These are phyloP conservation scores for Penicillium sp. DNA, from an alignment of 2,329 filamentous ascomycete genomes.

Conservation along the genomic window DNA sequence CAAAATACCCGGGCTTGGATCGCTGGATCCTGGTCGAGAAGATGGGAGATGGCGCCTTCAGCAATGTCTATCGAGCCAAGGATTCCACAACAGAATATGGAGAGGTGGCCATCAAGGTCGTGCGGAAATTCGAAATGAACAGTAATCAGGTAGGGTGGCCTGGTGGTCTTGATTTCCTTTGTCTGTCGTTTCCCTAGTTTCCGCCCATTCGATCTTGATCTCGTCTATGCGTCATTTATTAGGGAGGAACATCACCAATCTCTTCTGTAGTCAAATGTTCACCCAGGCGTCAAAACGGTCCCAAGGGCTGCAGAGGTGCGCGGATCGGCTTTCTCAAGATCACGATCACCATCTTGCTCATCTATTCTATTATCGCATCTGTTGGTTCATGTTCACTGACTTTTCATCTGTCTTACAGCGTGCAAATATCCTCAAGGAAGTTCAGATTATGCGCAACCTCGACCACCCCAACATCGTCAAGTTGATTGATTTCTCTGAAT, in stretches of 20 bases:
- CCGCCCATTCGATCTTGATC: constrained; percentile 22
- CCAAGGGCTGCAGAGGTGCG: constrained; percentile 98
- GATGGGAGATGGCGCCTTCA: constrained; percentile 99
- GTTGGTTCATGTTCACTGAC: constrained; percentile 25
- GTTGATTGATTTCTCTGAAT: constrained; percentile 90
- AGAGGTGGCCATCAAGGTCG: constrained; percentile 96
- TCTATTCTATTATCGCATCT: not conserved
- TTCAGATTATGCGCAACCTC: constrained; percentile 96
- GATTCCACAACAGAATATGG: constrained; percentile 70
- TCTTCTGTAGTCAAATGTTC: constrained; percentile 77
- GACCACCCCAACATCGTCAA: constrained; percentile 96
- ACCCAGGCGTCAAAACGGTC: constrained; percentile 93
- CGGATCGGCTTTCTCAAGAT: constrained; percentile 38
- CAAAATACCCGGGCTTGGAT: constrained; percentile 79
- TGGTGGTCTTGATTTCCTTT: constrained; percentile 29
- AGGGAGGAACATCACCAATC: constrained; percentile 49
- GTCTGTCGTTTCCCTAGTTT: constrained; percentile 27
- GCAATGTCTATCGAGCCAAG: constrained; percentile 90
- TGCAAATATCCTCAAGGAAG: constrained; percentile 96
- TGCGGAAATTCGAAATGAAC: constrained; percentile 99
- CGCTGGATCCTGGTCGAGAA: constrained; percentile 87
- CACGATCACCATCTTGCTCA: constrained; percentile 18
- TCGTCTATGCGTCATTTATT: constrained; percentile 28
- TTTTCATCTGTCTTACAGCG: constrained; percentile 56
- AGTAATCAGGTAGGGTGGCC: constrained; percentile 81